Percentiles rank a stretch among this genome's conserved stretches.
These are phyloP conservation scores for Russula sp. DNA, from an alignment of 768 basidiomycete species.

Conservation along the genomic window DNA sequence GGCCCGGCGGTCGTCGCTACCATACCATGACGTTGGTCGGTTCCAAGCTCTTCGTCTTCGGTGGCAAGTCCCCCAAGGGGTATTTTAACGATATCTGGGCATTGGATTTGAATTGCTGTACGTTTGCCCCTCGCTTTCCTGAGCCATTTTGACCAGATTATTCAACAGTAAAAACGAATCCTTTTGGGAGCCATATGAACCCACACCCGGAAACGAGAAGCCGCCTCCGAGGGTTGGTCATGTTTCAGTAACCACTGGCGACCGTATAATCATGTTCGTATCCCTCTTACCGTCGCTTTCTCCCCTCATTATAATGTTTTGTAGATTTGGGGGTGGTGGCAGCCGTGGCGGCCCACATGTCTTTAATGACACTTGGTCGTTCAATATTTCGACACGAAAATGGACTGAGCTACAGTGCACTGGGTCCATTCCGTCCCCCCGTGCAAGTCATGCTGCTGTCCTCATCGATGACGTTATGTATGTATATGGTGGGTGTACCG, in stretches of 20 bases:
- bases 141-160: conserved; percentile 16
- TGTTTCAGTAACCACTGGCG: conserved; percentile 37
- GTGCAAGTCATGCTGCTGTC: conserved; percentile 95
- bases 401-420: conserved; percentile 98
- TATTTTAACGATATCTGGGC: conserved; percentile 94
- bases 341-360: conserved; percentile 97
- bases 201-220: conserved; percentile 50
- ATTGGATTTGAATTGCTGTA: conserved; percentile 92
- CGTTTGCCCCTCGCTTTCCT: conserved; percentile 36
- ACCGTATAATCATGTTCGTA: too few relatives aligned
- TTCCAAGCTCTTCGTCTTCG: conserved; percentile 91
- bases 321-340: conserved; percentile 71
- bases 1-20: conserved; percentile 89
- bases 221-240: conserved; percentile 91
- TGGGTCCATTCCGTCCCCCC: conserved; percentile 90
- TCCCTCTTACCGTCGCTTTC: too few relatives aligned
- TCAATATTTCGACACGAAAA: conserved; percentile 69
- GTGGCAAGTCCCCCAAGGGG: conserved; percentile 91
- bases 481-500: conserved; percentile 93
- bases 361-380: conserved; percentile 98
- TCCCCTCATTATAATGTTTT: too few relatives aligned
- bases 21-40: conserved; percentile 93
- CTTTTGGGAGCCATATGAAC: conserved; percentile 80
- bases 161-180: conserved; percentile 69
- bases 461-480: conserved; percentile 97